Base-by-base conservation (phyloP, 1,284 basidiomycete species). In the Ceratobasidium sp. region DNA sequence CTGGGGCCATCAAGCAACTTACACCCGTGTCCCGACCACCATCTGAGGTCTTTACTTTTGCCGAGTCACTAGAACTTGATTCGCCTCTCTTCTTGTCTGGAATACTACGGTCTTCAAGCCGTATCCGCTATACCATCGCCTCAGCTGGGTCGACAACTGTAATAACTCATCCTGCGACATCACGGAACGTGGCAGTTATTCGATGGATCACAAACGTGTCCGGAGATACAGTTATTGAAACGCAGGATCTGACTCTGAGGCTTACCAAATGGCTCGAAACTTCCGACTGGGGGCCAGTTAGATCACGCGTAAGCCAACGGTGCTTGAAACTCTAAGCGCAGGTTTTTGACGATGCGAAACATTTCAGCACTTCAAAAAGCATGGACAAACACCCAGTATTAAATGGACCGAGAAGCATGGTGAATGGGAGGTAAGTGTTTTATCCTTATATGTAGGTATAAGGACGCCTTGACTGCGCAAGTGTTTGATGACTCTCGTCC, bases 381-480 rank as follows among this genome's bases (percentile, higher is more conserved):
- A 58, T 12, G 70, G 70, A 13, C 39, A 58, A 58, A 72, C 56
- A 5, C 70, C 70, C n/a, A 44, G 58, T 42, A 61, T 72, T 20
- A 60, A 61, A 39, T 72, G 70, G 70, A 53, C 70, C n/a, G 42
- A 56, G n/a, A 60, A 39, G 46, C 9, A 46, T n/a, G 70, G 56
- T 13, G 70, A 72, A 61, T 72, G 70, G 70, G 70, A 72, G 70
- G 70, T 72, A 49, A 3, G 70, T 61, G 9, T 12, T 42, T 44
- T 23, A 18, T 33, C 33, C 23, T 61, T 15, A 4, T 1, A 33
- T 33, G 33, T 33, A 33, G 33, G 4, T 33, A 33, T 33, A 33
- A 33, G 33, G 33, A 33, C 33, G 33, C 33, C 33, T 33, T 33
- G 33, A 33, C 4, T 33, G 4, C 33, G 33, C 33, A 33, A 33